Evolutionary conservation across 306 rosid genomes (phyloP).

Genomic region (Heteromeles arbutifolia): DNA sequence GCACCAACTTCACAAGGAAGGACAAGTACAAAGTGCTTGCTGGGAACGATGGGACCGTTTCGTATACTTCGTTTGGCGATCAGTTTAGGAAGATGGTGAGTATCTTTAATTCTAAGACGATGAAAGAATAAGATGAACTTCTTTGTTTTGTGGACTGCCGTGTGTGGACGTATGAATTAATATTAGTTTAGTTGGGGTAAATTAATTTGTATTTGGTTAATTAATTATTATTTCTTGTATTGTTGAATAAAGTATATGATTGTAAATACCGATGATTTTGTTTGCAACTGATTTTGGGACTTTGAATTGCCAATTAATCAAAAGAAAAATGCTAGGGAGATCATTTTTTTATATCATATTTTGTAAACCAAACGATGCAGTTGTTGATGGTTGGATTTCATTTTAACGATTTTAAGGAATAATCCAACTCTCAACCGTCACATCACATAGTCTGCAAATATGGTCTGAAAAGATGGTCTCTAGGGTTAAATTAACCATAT

Average conservation of each 20-base stretch:
- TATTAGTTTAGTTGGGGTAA: background rate
- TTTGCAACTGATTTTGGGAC: background rate
- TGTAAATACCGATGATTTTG: background rate
- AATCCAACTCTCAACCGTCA: too few species aligned
- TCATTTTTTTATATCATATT: too few species aligned
- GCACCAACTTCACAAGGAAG: conserved; percentile 78
- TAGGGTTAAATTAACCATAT: background rate
- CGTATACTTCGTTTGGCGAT: conserved; percentile 36
- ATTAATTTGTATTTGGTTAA: background rate
- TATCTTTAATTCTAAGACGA: conserved; percentile 3
- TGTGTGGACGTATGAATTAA: background rate
- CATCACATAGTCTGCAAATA: too few species aligned
- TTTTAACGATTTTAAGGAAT: too few species aligned
- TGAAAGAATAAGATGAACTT: background rate
- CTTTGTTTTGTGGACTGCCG: background rate
- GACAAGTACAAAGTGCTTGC: conserved; percentile 86
- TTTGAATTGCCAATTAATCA: background rate
- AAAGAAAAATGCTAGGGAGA: too few species aligned
- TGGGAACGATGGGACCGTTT: conserved; percentile 83
- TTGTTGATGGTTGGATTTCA: too few species aligned
- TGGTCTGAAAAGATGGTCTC: too few species aligned
- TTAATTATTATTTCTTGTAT: background rate
- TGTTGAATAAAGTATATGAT: background rate
- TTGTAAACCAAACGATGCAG: too few species aligned
- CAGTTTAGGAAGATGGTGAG: conserved; percentile 36